Evolutionary conservation across 2,329 filamentous ascomycete species (phyloP).

Genomic region (Ophiostoma perfectum): DNA sequence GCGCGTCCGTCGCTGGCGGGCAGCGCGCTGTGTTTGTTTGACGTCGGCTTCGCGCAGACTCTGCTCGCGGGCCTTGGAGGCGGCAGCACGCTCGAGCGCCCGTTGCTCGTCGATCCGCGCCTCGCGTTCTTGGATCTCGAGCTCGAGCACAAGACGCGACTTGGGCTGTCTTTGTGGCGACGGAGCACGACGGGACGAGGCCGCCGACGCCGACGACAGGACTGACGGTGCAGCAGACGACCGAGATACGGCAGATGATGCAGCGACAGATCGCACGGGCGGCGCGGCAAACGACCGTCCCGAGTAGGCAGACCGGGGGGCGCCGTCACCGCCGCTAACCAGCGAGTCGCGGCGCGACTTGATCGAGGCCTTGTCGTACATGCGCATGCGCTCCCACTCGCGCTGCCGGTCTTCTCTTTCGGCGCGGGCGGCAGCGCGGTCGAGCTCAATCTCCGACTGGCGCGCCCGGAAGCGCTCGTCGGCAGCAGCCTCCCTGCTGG

Average conservation of each 20-base stretch:
- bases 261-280: background rate
- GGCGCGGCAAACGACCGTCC: background rate
- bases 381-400: conserved; percentile 21
- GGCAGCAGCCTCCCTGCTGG: conserved; percentile 1
- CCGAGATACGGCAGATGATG: background rate
- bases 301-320: background rate
- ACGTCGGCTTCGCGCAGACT: conserved; percentile 6
- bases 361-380: conserved; percentile 21
- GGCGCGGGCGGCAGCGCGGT: background rate
- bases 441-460: conserved; percentile 16
- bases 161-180: background rate
- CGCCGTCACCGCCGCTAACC: background rate
- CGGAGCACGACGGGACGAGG: background rate
- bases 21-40: conserved; percentile 1
- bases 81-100: conserved; percentile 19
- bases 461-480: conserved; percentile 16
- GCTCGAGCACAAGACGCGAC: conserved; percentile 14
- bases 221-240: background rate
- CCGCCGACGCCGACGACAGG: background rate
- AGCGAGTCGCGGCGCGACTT: background rate
- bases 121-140: conserved; percentile 22
- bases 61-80: background rate
- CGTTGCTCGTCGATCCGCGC: conserved; percentile 16
- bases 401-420: conserved; percentile 16
- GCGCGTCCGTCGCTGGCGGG: conserved; percentile 16